phyloP scores from a whole-genome alignment of 345 rosid genomes.

The Euphorbia pulcherrima region DNA sequence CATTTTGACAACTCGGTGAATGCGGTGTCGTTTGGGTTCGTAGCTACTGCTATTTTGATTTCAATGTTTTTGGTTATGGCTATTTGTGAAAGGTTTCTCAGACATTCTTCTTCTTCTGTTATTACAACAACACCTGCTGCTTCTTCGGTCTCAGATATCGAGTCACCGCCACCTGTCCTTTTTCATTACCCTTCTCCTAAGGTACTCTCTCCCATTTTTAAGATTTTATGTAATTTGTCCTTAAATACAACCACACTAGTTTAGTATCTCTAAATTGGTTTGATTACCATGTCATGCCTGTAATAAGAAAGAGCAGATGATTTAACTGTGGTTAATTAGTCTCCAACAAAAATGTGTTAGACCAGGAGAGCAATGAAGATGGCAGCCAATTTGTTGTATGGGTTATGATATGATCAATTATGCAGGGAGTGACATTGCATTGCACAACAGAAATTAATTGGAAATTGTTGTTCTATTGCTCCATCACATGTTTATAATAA shows the following conservation, averaged over 20 bases:
- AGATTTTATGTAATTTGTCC: not conserved
- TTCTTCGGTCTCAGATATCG: conserved; percentile 12
- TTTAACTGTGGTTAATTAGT: no score
- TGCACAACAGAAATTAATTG: not conserved
- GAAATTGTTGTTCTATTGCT: not conserved
- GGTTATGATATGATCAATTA: no score
- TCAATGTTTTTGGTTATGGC: conserved; percentile 34
- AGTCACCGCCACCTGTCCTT: conserved; percentile 13
- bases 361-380: no score
- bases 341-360: no score
- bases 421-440: no score
- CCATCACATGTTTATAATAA: conserved; percentile 1
- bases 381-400: no score
- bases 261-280: not conserved
- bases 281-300: no score
- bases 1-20: conserved; percentile 30
- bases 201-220: conserved; percentile 8
- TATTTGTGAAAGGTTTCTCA: conserved; percentile 29
- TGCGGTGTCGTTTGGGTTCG: conserved; percentile 34
- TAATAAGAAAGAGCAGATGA: no score
- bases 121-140: no score
- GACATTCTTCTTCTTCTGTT: conserved; percentile 15
- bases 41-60: conserved; percentile 30
- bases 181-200: conserved; percentile 24
- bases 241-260: not conserved